Conservation (phyloP, 805 yeast species). For the Ogataea pini region DNA sequence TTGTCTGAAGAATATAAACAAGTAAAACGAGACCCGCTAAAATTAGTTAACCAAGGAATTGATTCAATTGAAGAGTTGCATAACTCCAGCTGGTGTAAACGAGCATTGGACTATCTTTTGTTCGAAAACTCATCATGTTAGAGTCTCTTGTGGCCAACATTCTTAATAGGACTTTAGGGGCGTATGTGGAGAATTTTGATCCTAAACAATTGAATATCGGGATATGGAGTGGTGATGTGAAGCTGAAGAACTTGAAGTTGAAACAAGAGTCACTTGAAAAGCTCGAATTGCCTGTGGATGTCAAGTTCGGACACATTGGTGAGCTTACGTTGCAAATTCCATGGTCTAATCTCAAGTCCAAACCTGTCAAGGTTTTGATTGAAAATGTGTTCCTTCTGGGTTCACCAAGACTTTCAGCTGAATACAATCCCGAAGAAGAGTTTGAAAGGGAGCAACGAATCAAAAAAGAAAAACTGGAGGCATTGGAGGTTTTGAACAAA, state of each 20-base stretch:
- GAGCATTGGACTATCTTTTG: neutral
- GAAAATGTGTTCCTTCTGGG: slow-evolving; percentile 87
- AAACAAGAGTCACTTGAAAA: slow-evolving; percentile 89
- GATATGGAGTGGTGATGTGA: slow-evolving; percentile 97
- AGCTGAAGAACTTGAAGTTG: slow-evolving; percentile 70
- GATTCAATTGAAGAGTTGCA: neutral
- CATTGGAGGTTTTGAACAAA: slow-evolving; percentile 63
- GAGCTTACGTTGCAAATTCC: slow-evolving; percentile 90
- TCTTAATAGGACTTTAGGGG: slow-evolving; percentile 62
- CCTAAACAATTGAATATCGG: slow-evolving; percentile 94
- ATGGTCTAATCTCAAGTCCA: slow-evolving; percentile 90
- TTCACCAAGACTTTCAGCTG: slow-evolving; percentile 63
- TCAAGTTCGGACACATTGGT: slow-evolving; percentile 87
- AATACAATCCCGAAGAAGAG: slow-evolving; percentile 57
- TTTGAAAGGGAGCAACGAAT: slow-evolving; percentile 60
- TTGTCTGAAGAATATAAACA: neutral
- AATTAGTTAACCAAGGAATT: neutral
- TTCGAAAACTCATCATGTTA: slow-evolving; percentile 7
- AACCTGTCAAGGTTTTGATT: slow-evolving; percentile 85
- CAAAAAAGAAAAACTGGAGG: slow-evolving; percentile 64
- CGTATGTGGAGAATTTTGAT: slow-evolving; percentile 92
- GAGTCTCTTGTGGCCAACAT: slow-evolving; percentile 54
- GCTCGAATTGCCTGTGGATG: slow-evolving; percentile 82
- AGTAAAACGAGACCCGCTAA: neutral
- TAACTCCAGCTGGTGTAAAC: neutral